These are phyloP conservation scores for Thelonectria discophora DNA, from an alignment of 2,329 filamentous ascomycete species.

Conservation along the genomic window DNA sequence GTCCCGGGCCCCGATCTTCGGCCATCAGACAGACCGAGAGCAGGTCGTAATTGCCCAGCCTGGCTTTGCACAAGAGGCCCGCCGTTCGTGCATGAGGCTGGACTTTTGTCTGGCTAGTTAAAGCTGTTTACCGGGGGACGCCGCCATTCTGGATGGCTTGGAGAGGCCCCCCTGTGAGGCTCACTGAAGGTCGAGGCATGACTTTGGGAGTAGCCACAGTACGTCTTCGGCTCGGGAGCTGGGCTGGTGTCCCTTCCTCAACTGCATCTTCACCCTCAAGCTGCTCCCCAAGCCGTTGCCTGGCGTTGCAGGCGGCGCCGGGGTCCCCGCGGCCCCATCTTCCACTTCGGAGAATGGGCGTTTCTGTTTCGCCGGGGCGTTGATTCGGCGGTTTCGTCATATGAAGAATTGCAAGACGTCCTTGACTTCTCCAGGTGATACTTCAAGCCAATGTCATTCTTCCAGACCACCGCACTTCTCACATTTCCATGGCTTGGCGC, in stretches of 20 bases:
- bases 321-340: constrained; percentile 16
- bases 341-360: constrained; percentile 18
- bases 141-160: constrained; percentile 36
- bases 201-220: constrained; percentile 29
- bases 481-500: constrained; percentile 54
- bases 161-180: constrained; percentile 32
- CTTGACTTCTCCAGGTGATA: constrained; percentile 66
- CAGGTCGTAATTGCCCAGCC: constrained; percentile 34
- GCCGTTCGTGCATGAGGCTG: constrained; percentile 25
- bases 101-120: constrained; percentile 23
- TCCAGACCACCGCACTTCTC: constrained; percentile 65
- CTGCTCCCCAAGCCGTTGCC: constrained; percentile 8
- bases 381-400: constrained; percentile 33
- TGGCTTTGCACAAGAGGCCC: constrained; percentile 36
- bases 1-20: constrained; percentile 20
- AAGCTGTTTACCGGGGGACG: constrained; percentile 36
- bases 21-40: constrained; percentile 29
- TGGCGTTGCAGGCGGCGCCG: constrained; percentile 7
- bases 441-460: constrained; percentile 66
- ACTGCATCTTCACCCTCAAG: not conserved
- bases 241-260: constrained; percentile 13
- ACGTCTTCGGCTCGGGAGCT: constrained; percentile 23
- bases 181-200: constrained; percentile 35
- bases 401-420: constrained; percentile 61
- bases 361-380: constrained; percentile 30